A percentile compares a stretch with the other conserved stretches of the same genome.
Conservation (phyloP, 2,329 filamentous ascomycete species). For the Claviceps arundinis region DNA sequence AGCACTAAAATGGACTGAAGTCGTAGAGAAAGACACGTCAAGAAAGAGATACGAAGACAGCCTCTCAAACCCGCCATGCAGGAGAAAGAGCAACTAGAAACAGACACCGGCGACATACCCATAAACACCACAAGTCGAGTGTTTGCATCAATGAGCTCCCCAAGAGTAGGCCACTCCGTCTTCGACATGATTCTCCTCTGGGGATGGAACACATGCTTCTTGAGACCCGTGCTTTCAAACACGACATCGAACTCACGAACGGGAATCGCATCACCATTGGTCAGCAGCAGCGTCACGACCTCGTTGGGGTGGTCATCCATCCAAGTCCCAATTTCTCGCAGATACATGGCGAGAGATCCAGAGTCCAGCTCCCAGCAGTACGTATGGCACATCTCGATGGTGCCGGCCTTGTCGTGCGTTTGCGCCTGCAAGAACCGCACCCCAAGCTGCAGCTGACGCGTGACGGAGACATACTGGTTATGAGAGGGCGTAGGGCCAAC, state of each 20-base stretch:
- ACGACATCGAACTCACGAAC: constrained; percentile 40
- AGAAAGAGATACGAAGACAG: no score
- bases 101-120: constrained; percentile 26
- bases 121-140: constrained; percentile 60
- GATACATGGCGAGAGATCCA: constrained; percentile 40
- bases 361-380: constrained; percentile 45
- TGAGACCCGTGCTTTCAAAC: constrained; percentile 43
- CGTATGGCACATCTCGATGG: constrained; percentile 51
- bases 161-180: constrained; percentile 56
- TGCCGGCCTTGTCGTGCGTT: constrained; percentile 39
- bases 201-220: constrained; percentile 42
- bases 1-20: neutral
- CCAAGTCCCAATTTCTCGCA: constrained; percentile 46
- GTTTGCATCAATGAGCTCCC: constrained; percentile 46
- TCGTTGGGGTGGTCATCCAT: constrained; percentile 45
- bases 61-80: no score
- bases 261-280: constrained; percentile 45
- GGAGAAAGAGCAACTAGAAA: no score
- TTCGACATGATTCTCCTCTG: constrained; percentile 21
- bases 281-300: constrained; percentile 49
- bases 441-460: constrained; percentile 44
- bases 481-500: constrained; percentile 39
- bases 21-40: neutral
- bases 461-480: constrained; percentile 48
- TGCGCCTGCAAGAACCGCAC: constrained; percentile 53